Conservation (phyloP, 192 early-diverging fungal genomes). For the Coemansia sp. region DNA sequence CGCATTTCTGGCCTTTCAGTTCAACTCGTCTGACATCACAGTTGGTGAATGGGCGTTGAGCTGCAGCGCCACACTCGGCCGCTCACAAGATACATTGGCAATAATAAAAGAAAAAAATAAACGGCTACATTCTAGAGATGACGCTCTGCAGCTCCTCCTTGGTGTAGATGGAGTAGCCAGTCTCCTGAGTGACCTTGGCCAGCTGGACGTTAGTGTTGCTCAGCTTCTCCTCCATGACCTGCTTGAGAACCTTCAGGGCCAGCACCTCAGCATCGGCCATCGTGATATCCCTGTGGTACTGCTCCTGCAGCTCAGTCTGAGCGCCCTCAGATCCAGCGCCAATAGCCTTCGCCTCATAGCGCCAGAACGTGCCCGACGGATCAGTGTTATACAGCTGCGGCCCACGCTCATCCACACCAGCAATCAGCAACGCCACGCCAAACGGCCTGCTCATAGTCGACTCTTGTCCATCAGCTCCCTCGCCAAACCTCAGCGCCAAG, state of each 20-base stretch:
- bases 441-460: constrained; percentile 99
- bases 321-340: constrained; percentile 99
- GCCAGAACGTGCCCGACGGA: constrained; percentile 96
- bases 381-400: constrained; percentile 98
- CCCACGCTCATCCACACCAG: constrained; percentile 94
- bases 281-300: constrained; percentile 85
- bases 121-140: constrained; percentile 66
- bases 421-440: constrained; percentile 98
- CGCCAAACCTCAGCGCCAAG: constrained; percentile 94
- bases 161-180: constrained; percentile 78
- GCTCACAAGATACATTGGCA: not conserved
- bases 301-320: constrained; percentile 95
- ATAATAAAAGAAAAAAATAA: not conserved
- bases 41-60: not conserved
- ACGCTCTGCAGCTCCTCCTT: constrained; percentile 79
- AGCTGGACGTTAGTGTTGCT: constrained; percentile 94
- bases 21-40: not conserved
- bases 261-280: constrained; percentile 85
- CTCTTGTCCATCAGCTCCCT: constrained; percentile 94
- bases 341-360: constrained; percentile 97
- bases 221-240: constrained; percentile 99
- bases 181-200: constrained; percentile 75
- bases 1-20: not conserved
- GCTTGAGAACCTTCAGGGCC: constrained; percentile 95
- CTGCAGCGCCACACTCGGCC: constrained; percentile 3